Conservation (phyloP, 768 basidiomycete genomes). For the Bullera alba region DNA sequence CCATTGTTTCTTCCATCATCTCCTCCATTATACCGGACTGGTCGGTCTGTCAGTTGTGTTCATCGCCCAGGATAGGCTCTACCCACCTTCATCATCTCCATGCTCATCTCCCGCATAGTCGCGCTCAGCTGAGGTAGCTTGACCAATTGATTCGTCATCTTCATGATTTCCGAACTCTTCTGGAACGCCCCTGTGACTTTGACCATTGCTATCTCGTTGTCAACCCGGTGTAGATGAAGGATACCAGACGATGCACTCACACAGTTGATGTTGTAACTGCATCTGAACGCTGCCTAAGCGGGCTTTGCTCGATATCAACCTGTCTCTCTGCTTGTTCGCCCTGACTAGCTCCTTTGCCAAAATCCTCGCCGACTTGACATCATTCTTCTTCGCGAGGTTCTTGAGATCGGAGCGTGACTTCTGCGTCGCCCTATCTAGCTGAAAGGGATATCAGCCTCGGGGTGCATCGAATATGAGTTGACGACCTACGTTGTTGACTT, state of each 20-base stretch:
- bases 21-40: conserved; percentile 97
- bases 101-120: conserved; percentile 94
- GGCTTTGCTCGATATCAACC: conserved; percentile 86
- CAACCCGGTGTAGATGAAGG: not conserved
- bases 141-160: conserved; percentile 83
- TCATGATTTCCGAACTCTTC: conserved; percentile 99
- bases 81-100: conserved; percentile 96
- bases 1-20: conserved; percentile 90
- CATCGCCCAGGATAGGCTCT: not conserved
- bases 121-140: conserved; percentile 87
- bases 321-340: conserved; percentile 88
- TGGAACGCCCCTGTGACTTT: conserved; percentile 98
- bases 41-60: not conserved
- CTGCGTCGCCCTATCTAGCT: conserved; percentile 75
- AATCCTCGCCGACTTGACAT: conserved; percentile 84
- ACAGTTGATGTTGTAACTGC: conserved; percentile 84
- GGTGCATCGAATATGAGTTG: not conserved
- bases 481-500: conserved; percentile 85
- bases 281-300: conserved; percentile 79
- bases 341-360: conserved; percentile 90
- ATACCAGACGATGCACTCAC: conserved; percentile 55
- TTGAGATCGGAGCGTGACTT: conserved; percentile 78
- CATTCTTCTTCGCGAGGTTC: conserved; percentile 81
- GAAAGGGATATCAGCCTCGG: conserved; percentile 4
- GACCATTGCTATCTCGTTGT: conserved; percentile 62